Evolutionary conservation across 192 early-diverging fungal genomes (phyloP), one percentile per base, ranked within the genome.

Genomic region (Paraglomus brasilianum): DNA sequence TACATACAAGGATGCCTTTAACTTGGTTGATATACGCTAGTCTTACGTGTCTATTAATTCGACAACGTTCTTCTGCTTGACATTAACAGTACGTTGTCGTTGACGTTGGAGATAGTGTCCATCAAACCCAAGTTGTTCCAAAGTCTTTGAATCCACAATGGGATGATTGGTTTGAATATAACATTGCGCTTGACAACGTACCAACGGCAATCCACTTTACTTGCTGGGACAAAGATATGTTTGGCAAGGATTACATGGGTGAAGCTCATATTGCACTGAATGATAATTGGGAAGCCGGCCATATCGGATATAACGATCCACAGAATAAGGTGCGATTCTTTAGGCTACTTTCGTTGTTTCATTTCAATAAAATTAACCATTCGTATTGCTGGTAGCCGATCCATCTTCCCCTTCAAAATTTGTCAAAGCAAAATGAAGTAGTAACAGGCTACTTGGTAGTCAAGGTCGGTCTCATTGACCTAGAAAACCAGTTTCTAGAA

Each of bases 161-260:
- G 91, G 81, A 88, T 42, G 80, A 67, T 5, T 49, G 66, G 19
- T 86, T 87, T 66, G 83, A 86, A 39, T 81, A 89, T 70, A 74
- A 70, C 8, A 51, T 88, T 21, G 51, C 80, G 51, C 38, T 75
- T 38, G 60, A 74, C 51, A 64, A 78, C 44, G 58, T 78, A 24
- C 72, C 77, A 11, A 47, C 60, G 17, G 38, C 72, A 15, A 77
- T 85, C 72, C 68, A 74, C 4, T 52, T 91, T 5, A 77, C 80
- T n/a, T 77, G 85, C 14, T 90, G 87, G 86, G 88, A 92, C 61
- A 88, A 89, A 68, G 89, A 92, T 51, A 70, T 79, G 38, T 80
- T 88, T 60, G 52, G 74, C n/a, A 80, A 81, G 15, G 85, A 86
- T 61, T 92, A 87, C 72, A 77, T 92, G 78, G 91, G 91, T 1